Evolutionary conservation across 1,284 basidiomycete genomes (phyloP).

Genomic region (Trichosporon coremiiforme): DNA sequence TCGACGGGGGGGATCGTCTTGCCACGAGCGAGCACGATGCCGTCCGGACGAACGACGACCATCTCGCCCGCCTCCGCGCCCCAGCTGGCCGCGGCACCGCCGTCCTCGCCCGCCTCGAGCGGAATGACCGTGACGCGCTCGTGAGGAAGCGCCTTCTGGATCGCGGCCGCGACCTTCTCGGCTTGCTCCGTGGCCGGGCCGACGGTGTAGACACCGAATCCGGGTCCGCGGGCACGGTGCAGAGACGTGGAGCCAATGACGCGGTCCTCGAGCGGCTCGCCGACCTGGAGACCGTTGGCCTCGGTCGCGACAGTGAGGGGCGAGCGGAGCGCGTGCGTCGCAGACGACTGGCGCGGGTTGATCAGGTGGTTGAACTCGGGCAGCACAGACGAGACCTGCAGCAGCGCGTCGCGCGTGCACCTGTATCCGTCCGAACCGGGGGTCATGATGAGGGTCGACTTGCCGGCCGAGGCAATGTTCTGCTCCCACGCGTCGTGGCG

Average conservation of each 20-base stretch:
- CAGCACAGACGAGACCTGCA: constrained; percentile 27
- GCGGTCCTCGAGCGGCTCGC: constrained; percentile 32
- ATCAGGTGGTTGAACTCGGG: constrained; percentile 34
- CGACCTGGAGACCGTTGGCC: constrained; percentile 21
- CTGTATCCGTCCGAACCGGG: constrained; percentile 31
- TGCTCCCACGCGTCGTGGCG: constrained; percentile 34
- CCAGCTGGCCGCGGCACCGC: constrained; percentile 23
- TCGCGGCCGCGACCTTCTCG: not conserved
- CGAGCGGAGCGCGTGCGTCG: constrained; percentile 30
- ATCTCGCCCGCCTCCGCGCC: constrained; percentile 22
- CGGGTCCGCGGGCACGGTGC: constrained; percentile 25
- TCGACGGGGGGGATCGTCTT: not conserved
- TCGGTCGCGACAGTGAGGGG: constrained; percentile 22
- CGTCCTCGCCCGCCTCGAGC: constrained; percentile 22
- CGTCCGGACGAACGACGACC: constrained; percentile 31
- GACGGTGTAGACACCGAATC: constrained; percentile 27
- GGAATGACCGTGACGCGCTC: constrained; percentile 21
- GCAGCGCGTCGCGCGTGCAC: constrained; percentile 30
- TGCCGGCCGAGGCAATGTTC: constrained; percentile 30
- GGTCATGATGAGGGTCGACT: constrained; percentile 33
- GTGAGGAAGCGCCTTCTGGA: constrained; percentile 26
- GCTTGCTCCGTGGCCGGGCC: constrained; percentile 16
- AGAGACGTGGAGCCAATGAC: constrained; percentile 22
- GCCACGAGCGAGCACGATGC: constrained; percentile 30
- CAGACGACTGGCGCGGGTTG: constrained; percentile 32